Percentiles rank a stretch among this genome's conserved stretches.
Conservation (phyloP, 176 grass and related monocot species). For the Stipa capillata region DNA sequence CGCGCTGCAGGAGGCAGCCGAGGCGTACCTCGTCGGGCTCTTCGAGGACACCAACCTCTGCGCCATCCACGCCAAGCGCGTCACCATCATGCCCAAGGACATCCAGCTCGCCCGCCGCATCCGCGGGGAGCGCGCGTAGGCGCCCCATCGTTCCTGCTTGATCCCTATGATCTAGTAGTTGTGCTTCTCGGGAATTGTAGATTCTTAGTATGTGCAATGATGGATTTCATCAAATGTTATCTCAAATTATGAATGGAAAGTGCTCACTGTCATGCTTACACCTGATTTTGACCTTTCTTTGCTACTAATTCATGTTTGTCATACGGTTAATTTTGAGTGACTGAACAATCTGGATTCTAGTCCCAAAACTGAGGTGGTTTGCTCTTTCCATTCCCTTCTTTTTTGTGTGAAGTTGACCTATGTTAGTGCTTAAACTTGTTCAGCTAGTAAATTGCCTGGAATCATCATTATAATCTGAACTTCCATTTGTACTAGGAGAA, state of each 20-base stretch:
- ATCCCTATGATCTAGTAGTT: neutral
- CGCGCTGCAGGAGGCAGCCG: slow-evolving; percentile 58
- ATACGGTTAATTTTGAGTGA: too few relatives aligned
- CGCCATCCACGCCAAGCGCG: slow-evolving; percentile 66
- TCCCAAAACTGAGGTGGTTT: too few relatives aligned
- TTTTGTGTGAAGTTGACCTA: too few relatives aligned
- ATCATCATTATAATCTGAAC: too few relatives aligned
- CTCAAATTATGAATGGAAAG: neutral
- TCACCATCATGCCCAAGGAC: slow-evolving; percentile 75
- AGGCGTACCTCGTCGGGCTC: slow-evolving; percentile 64
- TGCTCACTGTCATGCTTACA: too few relatives aligned
- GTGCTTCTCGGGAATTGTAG: neutral
- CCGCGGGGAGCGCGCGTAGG: slow-evolving; percentile 34
- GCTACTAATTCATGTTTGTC: too few relatives aligned
- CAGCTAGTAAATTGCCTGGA: too few relatives aligned
- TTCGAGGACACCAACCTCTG: slow-evolving; percentile 78
- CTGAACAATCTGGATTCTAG: too few relatives aligned
- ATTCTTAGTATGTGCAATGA: neutral
- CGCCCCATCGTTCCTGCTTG: neutral
- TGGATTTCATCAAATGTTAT: neutral
- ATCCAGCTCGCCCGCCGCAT: slow-evolving; percentile 53
- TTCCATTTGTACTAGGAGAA: too few relatives aligned
- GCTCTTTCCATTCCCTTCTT: too few relatives aligned
- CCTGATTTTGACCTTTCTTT: too few relatives aligned
- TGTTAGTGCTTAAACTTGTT: too few relatives aligned